Base-by-base conservation (phyloP, 2,329 filamentous ascomycete genomes). In the Aspergillus glaucus region DNA sequence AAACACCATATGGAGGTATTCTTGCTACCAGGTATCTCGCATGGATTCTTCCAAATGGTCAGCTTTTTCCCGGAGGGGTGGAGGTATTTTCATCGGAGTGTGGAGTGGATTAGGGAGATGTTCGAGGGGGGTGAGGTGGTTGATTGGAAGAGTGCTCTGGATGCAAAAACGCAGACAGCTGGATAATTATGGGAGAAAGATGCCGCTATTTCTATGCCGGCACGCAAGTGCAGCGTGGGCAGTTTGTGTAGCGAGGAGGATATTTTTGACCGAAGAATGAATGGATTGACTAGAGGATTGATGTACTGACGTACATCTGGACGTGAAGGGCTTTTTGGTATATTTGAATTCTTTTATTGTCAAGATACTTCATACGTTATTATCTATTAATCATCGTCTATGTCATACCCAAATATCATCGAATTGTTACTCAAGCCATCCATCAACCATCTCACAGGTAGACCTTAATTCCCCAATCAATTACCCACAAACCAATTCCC, bases 1-100 rank as follows among this genome's bases (percentile, higher is more conserved):
- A 82, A 82, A 59, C 85, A 89, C 39, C 81, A 85, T 46, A 84
- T 89, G 0, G 89, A 96, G 62, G 87, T 96, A 1, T 81, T 84
- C 15, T 75, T 97, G 21, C 84, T 98, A 4, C 90, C 91, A 0
- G 91, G 92, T 0, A 88, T 95, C 44, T 90, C 85, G 3, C 93
- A 98, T 62, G 93, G 93, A 1, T 98, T 98, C 68, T 72, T 96
- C 58, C 91, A 96, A 63, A 95, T 98, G 63, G 88, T 89, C 0
- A 78, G 81, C 1, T 76, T 96, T 3, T 98, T 94, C 58, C 90
- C 90, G 0, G 88, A 93, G 7, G 91, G 88, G 1, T 95, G 90
- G 88, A 86, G 85, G 60, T 85, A 94, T 62, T 87, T 97, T 58
- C 82, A 86, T 55, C 80, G 86, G 30, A 88, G 87, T 54, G 85